Percentiles rank a stretch among this genome's conserved stretches.
Evolutionary conservation across 1,284 basidiomycete genomes (phyloP).

Genomic region (Mycosarcoma mackinlayi): DNA sequence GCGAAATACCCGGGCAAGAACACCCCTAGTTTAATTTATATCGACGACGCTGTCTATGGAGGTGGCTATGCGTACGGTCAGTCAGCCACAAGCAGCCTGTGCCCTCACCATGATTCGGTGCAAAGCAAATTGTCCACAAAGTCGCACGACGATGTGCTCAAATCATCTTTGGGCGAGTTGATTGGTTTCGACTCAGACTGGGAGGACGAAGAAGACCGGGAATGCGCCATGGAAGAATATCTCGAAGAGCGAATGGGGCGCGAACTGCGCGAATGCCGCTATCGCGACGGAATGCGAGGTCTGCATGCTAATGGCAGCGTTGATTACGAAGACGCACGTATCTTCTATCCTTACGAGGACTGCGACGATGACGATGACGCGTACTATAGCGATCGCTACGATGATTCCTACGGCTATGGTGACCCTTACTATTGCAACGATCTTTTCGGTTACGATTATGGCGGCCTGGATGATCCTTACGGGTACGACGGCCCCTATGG

Average conservation of each 20-base stretch:
- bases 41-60: not conserved
- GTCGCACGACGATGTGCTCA: too few relatives aligned
- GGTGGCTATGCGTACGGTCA: not conserved
- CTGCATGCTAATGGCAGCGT: too few relatives aligned
- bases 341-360: too few relatives aligned
- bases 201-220: too few relatives aligned
- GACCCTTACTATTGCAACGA: not conserved
- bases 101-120: not conserved
- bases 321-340: too few relatives aligned
- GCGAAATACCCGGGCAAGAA: not conserved
- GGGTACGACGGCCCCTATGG: not conserved
- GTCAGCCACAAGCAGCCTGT: not conserved
- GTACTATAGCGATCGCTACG: not conserved
- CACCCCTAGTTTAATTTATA: constrained; percentile 15
- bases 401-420: not conserved
- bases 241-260: too few relatives aligned
- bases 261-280: too few relatives aligned
- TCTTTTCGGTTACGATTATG: not conserved
- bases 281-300: too few relatives aligned
- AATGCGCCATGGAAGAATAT: too few relatives aligned
- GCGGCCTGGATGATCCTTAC: not conserved
- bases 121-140: too few relatives aligned
- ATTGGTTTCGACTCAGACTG: too few relatives aligned
- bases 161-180: too few relatives aligned
- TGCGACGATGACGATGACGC: not conserved